Evolutionary conservation across 164 flowering plant species (phyloP), one percentile per base, ranked within the genome.

Genomic region (Vitis amurensis): DNA sequence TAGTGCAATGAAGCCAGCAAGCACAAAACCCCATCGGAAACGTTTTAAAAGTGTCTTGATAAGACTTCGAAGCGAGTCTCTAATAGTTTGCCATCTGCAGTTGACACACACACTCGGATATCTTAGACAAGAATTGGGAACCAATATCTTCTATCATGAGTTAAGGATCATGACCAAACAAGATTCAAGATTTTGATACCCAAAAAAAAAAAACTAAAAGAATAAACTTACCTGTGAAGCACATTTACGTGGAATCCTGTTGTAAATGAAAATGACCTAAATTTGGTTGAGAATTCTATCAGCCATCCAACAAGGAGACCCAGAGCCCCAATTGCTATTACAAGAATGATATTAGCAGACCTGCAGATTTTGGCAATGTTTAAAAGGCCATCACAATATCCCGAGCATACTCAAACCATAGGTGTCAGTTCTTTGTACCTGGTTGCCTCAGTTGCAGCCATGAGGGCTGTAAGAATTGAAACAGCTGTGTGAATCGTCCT

Each of bases 381-480:
- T 29, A 73, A 71, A 55, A 31, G 12, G 47, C 27, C 0, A 27
- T 9, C 11, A 14, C 37, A n/a, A 48, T 9, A 9, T 7, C 17
- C 17, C 6, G 3, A 2, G 48, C 30, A 9, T 10, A 51, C 37
- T 23, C 16, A 11, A 62, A 50, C 6, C 30, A 23, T 53, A 17
- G 9, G 17, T 27, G 23, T 44, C 6, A 55, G 23, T 51, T 52
- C 9, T 14, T 9, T 1, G 7, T 91, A 91, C 98, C 96, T 88
- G 71, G 99, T 92, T 51, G 98, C 87, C 51, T 90, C 87, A 31
- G 84, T 91, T 63, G 63, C 73, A 48, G 98, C 98, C 93, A 92
- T 72, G 30, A 95, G 85, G 52, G 96, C 99, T 11, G 97, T 94
- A 47, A 92, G 82, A 78, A 94, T 90, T 37, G 91, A 81, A n/a